Percentiles rank a stretch among this genome's conserved stretches.
Conservation (phyloP, 352 stramenopile genomes). For the Phytopythium mirpurense region DNA sequence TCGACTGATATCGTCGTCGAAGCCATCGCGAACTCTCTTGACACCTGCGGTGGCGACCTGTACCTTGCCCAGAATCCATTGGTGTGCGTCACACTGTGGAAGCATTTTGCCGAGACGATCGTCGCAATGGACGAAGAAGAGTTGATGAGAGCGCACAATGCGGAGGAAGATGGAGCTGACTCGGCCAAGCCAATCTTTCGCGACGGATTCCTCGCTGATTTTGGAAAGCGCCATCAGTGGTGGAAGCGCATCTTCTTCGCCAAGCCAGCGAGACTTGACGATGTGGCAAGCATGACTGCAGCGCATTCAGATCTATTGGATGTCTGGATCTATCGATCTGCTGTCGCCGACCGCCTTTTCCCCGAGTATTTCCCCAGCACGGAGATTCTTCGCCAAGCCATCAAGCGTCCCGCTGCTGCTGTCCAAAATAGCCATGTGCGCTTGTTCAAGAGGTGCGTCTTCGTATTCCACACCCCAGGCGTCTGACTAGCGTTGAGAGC, state of each 20-base stretch:
- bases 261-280: constrained; percentile 21
- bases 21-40: constrained; percentile 38
- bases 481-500: neutral
- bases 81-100: constrained; percentile 36
- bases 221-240: constrained; percentile 31
- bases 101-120: constrained; percentile 44
- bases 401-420: constrained; percentile 12
- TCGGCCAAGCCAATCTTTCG: neutral
- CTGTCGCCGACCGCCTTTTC: constrained; percentile 37
- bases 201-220: constrained; percentile 22
- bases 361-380: constrained; percentile 16
- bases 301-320: constrained; percentile 23
- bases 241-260: constrained; percentile 64
- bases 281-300: constrained; percentile 23
- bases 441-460: constrained; percentile 39
- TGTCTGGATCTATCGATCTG: constrained; percentile 39
- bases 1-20: constrained; percentile 28
- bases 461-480: neutral
- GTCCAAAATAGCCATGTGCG: constrained; percentile 26
- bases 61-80: constrained; percentile 36
- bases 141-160: constrained; percentile 12
- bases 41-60: constrained; percentile 50
- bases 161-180: constrained; percentile 5
- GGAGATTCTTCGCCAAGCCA: constrained; percentile 18
- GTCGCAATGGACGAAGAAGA: constrained; percentile 40